phyloP scores from a whole-genome alignment of 1,284 basidiomycete species.

The Cutaneotrichosporon dermatis region DNA sequence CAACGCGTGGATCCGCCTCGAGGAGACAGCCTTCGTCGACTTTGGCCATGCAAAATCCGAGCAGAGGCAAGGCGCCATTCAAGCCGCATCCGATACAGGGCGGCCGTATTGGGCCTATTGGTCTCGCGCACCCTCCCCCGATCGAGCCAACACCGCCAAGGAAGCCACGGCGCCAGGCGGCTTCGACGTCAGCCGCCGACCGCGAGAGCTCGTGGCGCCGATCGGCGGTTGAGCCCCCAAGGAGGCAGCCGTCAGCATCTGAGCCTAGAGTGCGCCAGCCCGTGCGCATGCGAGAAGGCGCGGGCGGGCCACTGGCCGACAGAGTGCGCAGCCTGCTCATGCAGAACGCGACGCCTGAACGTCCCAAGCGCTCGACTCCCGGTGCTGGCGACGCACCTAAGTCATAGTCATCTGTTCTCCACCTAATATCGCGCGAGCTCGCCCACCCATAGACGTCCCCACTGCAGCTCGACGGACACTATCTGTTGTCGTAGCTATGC shows the following conservation, averaged over 20 bases:
- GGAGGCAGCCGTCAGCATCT: not conserved
- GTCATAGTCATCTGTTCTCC: not conserved
- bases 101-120: constrained; percentile 32
- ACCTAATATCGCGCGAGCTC: not conserved
- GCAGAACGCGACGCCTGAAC: constrained; percentile 22
- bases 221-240: not conserved
- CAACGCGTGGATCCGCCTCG: not conserved
- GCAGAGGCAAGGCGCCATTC: not conserved
- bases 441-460: no score
- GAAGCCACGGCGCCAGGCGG: not conserved
- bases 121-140: constrained; percentile 35
- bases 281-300: constrained; percentile 28
- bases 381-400: not conserved
- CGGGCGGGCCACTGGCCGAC: constrained; percentile 23
- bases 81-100: constrained; percentile 40
- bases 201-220: not conserved
- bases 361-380: not conserved
- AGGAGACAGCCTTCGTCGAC: not conserved
- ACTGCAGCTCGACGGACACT: not conserved
- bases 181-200: not conserved
- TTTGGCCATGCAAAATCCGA: not conserved
- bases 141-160: constrained; percentile 11
- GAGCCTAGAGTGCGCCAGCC: constrained; percentile 31
- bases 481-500: constrained; percentile 1
- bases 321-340: constrained; percentile 32